A percentile compares a stretch with the other conserved stretches of the same genome.
Evolutionary conservation across 257 asterid genomes (phyloP).

Genomic region (Fraxinus quadrangulata): DNA sequence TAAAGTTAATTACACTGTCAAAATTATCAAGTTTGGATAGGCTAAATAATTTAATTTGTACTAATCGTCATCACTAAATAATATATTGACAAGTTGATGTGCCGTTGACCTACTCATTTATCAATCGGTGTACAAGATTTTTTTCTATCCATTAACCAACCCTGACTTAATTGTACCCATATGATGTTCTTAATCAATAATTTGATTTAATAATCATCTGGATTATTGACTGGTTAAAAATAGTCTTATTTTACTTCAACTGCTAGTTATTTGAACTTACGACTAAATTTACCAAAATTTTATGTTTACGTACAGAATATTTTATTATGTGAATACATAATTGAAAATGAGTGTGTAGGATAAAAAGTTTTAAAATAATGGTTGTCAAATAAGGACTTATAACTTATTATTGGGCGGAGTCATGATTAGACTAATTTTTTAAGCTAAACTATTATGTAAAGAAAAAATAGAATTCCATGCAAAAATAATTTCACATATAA

Average conservation of each 20-base stretch:
- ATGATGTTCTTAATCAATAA: background rate
- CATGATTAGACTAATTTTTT: too few species aligned
- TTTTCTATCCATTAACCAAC: background rate
- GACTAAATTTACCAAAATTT: too few species aligned
- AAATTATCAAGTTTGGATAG: background rate
- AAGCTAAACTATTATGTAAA: too few species aligned
- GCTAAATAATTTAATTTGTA: background rate
- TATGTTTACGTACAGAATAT: too few species aligned
- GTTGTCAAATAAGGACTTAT: too few species aligned
- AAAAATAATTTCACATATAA: too few species aligned
- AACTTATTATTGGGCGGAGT: too few species aligned
- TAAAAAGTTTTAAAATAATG: too few species aligned
- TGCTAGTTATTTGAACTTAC: background rate
- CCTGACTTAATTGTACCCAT: background rate
- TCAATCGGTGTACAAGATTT: background rate
- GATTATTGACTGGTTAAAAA: background rate
- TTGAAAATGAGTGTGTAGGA: too few species aligned
- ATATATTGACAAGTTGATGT: background rate
- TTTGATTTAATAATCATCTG: background rate
- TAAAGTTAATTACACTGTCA: background rate
- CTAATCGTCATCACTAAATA: background rate
- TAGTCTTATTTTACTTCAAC: background rate
- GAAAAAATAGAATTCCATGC: too few species aligned
- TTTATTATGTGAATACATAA: too few species aligned
- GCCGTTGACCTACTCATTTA: conserved; percentile 4